Evolutionary conservation across 306 rosid genomes (phyloP).

Genomic region (Trifolium dubium): DNA sequence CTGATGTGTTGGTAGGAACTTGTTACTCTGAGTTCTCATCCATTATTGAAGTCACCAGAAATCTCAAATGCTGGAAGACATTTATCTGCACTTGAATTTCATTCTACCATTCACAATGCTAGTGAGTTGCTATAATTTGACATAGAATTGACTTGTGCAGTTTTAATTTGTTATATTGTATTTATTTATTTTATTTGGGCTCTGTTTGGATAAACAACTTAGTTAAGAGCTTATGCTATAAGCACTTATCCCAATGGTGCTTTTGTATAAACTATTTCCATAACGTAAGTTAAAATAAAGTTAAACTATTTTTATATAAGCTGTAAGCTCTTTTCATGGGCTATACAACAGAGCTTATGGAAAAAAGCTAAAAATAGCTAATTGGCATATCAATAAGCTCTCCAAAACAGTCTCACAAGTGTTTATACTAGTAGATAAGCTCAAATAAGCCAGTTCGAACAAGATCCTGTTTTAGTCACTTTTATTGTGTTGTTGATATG

Average conservation of each 20-base stretch:
- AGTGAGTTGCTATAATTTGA: conserved; percentile 53
- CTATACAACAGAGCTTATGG: neutral
- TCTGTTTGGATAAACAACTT: neutral
- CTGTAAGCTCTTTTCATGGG: neutral
- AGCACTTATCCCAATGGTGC: neutral
- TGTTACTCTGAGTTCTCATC: conserved; percentile 79
- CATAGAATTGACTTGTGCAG: neutral
- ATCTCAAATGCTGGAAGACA: conserved; percentile 81
- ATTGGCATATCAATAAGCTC: neutral
- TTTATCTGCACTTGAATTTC: conserved; percentile 84
- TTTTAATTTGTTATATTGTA: neutral
- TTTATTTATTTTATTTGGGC: neutral
- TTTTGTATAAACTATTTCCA: neutral
- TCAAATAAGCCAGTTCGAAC: neutral
- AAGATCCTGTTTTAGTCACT: neutral
- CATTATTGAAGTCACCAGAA: conserved; percentile 67
- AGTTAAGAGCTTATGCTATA: neutral
- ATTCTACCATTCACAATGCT: conserved; percentile 69
- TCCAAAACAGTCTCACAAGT: neutral
- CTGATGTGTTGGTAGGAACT: conserved; percentile 59
- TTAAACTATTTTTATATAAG: neutral
- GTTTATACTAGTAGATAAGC: neutral
- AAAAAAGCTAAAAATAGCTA: neutral
- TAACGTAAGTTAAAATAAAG: too few relatives aligned
- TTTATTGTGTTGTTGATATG: neutral